Evolutionary conservation across 768 basidiomycete species (phyloP).

Genomic region (Tephrocybe sp.): DNA sequence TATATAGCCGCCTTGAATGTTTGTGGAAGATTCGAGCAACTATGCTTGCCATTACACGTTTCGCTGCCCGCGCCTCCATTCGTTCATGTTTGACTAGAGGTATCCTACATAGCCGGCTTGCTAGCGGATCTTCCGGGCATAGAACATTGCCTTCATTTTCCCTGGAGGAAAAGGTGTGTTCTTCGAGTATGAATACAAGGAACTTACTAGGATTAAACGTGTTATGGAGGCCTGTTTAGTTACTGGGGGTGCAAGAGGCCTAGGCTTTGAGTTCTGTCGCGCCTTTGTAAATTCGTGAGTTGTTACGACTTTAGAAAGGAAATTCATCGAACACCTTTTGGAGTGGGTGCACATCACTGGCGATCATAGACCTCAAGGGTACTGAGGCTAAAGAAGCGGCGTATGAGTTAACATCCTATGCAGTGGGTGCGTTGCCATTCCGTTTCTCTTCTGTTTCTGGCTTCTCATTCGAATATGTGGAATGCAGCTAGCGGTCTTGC

Average conservation of each 20-base stretch:
- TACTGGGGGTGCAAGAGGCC: constrained; percentile 89
- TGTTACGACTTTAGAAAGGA: constrained; percentile 11
- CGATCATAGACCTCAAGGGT: constrained; percentile 79
- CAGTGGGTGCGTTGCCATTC: constrained; percentile 18
- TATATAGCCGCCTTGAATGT: too few species aligned
- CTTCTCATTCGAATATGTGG: constrained; percentile 17
- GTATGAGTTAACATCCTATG: constrained; percentile 51
- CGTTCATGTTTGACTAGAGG: neutral
- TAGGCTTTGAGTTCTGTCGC: constrained; percentile 88
- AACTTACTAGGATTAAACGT: neutral
- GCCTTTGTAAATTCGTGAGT: constrained; percentile 85
- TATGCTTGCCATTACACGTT: neutral
- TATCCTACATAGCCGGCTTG: neutral
- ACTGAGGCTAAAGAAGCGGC: constrained; percentile 69
- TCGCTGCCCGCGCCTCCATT: neutral
- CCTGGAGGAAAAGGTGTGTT: constrained; percentile 67
- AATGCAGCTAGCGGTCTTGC: constrained; percentile 52
- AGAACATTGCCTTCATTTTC: constrained; percentile 76
- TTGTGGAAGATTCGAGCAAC: too few species aligned
- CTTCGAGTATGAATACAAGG: neutral
- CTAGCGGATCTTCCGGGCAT: constrained; percentile 20
- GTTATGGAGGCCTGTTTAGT: constrained; percentile 76
- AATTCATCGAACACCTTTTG: constrained; percentile 1
- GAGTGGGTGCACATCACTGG: constrained; percentile 80
- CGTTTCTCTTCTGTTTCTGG: neutral